Percentiles rank a stretch among this genome's conserved stretches.
Evolutionary conservation across 164 flowering plant species (phyloP).

Genomic region (Chimonanthus praecox): DNA sequence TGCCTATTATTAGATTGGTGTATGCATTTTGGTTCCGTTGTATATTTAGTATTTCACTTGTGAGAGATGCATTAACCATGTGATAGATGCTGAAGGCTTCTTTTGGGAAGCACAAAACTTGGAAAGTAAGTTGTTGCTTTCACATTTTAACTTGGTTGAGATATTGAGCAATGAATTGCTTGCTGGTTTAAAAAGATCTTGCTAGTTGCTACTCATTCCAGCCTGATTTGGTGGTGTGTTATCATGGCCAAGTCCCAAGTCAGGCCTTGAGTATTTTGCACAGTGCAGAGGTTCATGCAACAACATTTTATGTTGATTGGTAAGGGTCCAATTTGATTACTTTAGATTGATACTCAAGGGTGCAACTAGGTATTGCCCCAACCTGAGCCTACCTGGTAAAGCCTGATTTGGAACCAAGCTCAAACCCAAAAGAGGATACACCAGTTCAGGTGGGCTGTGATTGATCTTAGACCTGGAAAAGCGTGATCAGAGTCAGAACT

Average conservation of each 20-base stretch:
- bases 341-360: no score
- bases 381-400: no score
- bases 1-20: constrained; percentile 1
- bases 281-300: background rate
- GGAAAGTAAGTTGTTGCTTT: background rate
- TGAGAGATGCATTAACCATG: no score
- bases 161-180: background rate
- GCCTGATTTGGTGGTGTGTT: background rate
- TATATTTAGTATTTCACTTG: background rate
- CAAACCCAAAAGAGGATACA: no score
- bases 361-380: no score
- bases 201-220: background rate
- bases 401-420: no score
- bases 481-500: no score
- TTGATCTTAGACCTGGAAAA: no score
- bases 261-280: background rate
- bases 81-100: background rate
- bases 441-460: no score
- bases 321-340: no score
- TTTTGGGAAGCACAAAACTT: background rate
- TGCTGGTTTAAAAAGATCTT: background rate
- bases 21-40: background rate
- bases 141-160: background rate
- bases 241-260: background rate
- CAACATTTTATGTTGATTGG: background rate